Percentiles rank a stretch among this genome's conserved stretches.
phyloP scores from a whole-genome alignment of 495 filamentous ascomycete species.

The Rostrohypoxylon terebratum region DNA sequence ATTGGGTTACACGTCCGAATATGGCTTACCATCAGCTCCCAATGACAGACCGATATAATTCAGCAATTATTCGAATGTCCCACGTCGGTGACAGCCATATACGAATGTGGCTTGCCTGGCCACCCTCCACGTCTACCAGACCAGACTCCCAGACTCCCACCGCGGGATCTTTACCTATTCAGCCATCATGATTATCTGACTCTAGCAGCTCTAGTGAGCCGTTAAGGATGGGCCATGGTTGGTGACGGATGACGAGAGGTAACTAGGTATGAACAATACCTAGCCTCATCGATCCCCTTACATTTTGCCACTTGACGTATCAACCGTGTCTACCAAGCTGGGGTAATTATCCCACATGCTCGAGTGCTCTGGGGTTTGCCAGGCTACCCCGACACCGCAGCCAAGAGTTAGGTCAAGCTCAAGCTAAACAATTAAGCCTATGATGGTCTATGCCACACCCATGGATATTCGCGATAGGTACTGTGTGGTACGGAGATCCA shows the following conservation, averaged over 20 bases:
- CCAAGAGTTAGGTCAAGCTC: constrained; percentile 8
- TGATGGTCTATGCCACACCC: background rate
- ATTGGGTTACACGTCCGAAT: constrained; percentile 7
- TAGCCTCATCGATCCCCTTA: constrained; percentile 9
- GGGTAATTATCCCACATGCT: constrained; percentile 39
- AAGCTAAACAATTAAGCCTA: background rate
- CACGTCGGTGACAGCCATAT: background rate
- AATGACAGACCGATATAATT: background rate
- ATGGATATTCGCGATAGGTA: background rate
- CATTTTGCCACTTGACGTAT: constrained; percentile 16
- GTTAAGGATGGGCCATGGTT: background rate
- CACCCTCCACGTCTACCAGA: background rate
- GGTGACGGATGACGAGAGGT: constrained; percentile 4
- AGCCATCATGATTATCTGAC: background rate
- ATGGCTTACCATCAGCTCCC: background rate
- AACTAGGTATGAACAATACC: background rate
- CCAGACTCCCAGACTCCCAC: background rate
- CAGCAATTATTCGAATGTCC: background rate
- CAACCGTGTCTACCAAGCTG: constrained; percentile 38
- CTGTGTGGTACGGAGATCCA: constrained; percentile 25
- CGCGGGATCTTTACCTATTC: constrained; percentile 1
- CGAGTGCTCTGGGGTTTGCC: constrained; percentile 15
- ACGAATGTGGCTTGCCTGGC: background rate
- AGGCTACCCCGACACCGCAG: constrained; percentile 10
- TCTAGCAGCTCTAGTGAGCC: constrained; percentile 11